These are phyloP conservation scores for Cystoderma amianthinum DNA, from an alignment of 768 basidiomycete species.

Conservation along the genomic window DNA sequence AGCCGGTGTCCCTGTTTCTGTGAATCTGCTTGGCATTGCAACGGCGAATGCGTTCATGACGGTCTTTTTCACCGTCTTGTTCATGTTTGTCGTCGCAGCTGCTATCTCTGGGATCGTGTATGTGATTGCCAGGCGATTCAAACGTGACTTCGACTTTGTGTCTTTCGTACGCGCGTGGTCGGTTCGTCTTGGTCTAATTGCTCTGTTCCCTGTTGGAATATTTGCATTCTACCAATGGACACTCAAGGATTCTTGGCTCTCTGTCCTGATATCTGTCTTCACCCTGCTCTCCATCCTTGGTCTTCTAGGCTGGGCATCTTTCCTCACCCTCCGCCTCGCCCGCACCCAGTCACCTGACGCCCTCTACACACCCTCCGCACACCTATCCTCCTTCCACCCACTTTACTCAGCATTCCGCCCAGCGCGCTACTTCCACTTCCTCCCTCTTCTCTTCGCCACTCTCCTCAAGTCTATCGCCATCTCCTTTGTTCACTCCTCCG, in stretches of 20 bases:
- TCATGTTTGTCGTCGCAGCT: constrained; percentile 55
- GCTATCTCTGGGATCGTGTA: constrained; percentile 48
- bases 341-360: constrained; percentile 16
- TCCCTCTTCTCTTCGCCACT: constrained; percentile 46
- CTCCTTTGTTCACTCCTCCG: constrained; percentile 53
- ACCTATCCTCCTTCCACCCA: constrained; percentile 42
- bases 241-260: constrained; percentile 81
- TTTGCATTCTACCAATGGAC: constrained; percentile 92
- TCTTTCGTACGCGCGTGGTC: constrained; percentile 53
- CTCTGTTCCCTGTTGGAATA: constrained; percentile 62
- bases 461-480: constrained; percentile 71
- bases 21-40: constrained; percentile 70
- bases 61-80: constrained; percentile 68
- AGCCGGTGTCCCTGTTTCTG: constrained; percentile 79
- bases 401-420: constrained; percentile 63
- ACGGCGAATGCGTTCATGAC: constrained; percentile 90
- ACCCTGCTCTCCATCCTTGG: constrained; percentile 45
- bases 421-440: constrained; percentile 63
- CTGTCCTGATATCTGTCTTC: constrained; percentile 73
- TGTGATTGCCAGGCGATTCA: constrained; percentile 26
- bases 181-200: constrained; percentile 57
- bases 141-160: constrained; percentile 27
- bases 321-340: constrained; percentile 42
- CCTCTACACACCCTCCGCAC: constrained; percentile 22
- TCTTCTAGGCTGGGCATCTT: constrained; percentile 40